Base-by-base conservation (phyloP, 352 stramenopile species). In the Phytophthora cryptogea region DNA sequence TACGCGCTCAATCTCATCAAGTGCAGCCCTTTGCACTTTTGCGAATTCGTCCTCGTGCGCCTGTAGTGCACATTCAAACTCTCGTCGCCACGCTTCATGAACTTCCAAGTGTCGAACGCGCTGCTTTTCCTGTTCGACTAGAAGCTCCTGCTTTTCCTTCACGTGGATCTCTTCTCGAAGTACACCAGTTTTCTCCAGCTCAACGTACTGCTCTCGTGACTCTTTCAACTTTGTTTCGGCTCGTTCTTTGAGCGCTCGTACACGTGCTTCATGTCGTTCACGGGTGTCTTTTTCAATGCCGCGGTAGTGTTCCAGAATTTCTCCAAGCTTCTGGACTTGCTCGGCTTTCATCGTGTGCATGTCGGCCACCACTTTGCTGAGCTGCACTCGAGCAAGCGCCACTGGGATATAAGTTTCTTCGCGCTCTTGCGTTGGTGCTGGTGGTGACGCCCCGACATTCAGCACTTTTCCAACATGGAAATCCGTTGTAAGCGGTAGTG, bases 301-400 rank as follows among this genome's bases (percentile, higher is more conserved):
- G 17, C 75, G 83, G 35, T 80, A 91, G 8, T 76, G 55, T 9
- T 73, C 70, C 7, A 90, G 51, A 48, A 94, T 88, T 39, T 63
- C 37, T 27, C 58, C 47, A 32, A 94, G 55, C 26, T 78, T 76
- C 39, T 70, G 49, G 1, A 76, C 57, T 30, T 92, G 83, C 9
- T 90, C 72, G 26, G 77, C 68, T 60, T 94, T 90, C 72, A 92
- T 86, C 36, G 61, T 41, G 61, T 88, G 83, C 81, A 94, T 92
- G 36, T 92, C 86, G 4, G 74, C 49, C 23, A 94, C 86, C 4
- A 92, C 86, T n/a, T 78, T 77, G 6, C 66, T 58, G 5, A 94
- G 43, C 43, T 94, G 82, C 4, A 63, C 48, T 11, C 72, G 70
- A 9, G 86, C 86, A 0, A 94, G 63, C 1, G 76, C 62, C 41